Evolutionary conservation across 129 eudicot species (phyloP).

Genomic region (Logfia minima): DNA sequence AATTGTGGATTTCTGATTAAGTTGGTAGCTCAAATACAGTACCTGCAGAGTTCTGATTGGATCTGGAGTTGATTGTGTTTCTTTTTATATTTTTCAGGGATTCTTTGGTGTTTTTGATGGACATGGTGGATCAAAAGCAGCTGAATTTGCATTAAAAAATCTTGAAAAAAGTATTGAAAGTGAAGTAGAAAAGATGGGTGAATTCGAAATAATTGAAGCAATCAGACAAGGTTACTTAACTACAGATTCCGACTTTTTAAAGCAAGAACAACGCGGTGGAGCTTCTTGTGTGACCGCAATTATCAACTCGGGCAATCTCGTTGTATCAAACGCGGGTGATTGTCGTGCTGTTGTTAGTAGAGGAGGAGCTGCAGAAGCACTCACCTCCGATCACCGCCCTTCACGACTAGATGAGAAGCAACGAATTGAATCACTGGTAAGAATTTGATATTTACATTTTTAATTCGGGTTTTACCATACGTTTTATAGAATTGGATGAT

Average conservation of each 20-base stretch:
- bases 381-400: slow-evolving; percentile 87
- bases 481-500: background rate
- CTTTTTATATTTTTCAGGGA: slow-evolving; percentile 47
- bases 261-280: slow-evolving; percentile 66
- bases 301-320: slow-evolving; percentile 56
- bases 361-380: slow-evolving; percentile 71
- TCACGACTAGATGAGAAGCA: slow-evolving; percentile 65
- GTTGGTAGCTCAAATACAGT: background rate
- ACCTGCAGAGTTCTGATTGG: background rate
- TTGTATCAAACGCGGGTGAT: slow-evolving; percentile 88
- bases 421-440: slow-evolving; percentile 64
- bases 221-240: slow-evolving; percentile 61
- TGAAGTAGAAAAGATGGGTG: slow-evolving; percentile 45
- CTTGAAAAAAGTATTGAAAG: slow-evolving; percentile 52
- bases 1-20: background rate
- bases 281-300: slow-evolving; percentile 84
- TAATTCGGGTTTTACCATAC: background rate
- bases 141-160: slow-evolving; percentile 71
- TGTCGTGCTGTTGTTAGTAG: slow-evolving; percentile 82
- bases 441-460: background rate
- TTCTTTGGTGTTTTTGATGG: slow-evolving; percentile 94
- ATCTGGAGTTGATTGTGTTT: slow-evolving; percentile 16
- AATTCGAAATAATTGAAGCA: slow-evolving; percentile 47
- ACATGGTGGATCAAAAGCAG: slow-evolving; percentile 94
- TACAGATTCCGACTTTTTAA: slow-evolving; percentile 68